Conservation (phyloP, 768 basidiomycete species). For the Cystobasidium tubakii region DNA sequence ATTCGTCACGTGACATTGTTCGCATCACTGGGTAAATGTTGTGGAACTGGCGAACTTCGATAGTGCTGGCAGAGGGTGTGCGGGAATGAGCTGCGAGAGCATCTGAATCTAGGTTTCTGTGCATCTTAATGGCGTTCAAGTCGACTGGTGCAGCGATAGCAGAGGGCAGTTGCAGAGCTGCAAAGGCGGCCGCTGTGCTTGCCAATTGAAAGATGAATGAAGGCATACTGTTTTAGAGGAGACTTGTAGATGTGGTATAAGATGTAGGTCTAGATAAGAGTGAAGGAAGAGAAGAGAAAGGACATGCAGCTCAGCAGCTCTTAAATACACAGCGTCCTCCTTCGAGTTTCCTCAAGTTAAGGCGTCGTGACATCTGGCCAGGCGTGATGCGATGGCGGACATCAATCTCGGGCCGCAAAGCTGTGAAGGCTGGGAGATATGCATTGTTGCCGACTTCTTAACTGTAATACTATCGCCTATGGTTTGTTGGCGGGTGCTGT, state of each 20-base stretch:
- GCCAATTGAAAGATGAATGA: background rate
- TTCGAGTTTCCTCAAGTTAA: background rate
- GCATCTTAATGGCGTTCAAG: background rate
- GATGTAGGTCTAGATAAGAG: background rate
- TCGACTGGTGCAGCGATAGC: background rate
- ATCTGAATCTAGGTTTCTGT: background rate
- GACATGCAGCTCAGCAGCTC: background rate
- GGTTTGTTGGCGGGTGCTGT: background rate
- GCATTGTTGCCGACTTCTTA: background rate
- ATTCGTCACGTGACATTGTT: background rate
- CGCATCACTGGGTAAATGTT: conserved; percentile 3
- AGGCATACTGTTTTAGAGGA: background rate
- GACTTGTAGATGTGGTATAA: background rate
- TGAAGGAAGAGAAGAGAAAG: background rate
- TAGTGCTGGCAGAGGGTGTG: background rate
- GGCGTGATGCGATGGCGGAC: background rate
- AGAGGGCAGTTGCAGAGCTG: background rate
- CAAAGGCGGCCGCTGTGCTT: background rate
- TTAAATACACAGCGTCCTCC: background rate
- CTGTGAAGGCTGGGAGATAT: background rate
- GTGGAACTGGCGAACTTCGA: background rate
- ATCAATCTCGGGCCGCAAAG: no score
- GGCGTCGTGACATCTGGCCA: background rate
- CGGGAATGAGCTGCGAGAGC: background rate
- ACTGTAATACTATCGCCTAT: background rate